These are phyloP conservation scores for Annona cherimola DNA, from an alignment of 164 flowering plant genomes.

Conservation along the genomic window DNA sequence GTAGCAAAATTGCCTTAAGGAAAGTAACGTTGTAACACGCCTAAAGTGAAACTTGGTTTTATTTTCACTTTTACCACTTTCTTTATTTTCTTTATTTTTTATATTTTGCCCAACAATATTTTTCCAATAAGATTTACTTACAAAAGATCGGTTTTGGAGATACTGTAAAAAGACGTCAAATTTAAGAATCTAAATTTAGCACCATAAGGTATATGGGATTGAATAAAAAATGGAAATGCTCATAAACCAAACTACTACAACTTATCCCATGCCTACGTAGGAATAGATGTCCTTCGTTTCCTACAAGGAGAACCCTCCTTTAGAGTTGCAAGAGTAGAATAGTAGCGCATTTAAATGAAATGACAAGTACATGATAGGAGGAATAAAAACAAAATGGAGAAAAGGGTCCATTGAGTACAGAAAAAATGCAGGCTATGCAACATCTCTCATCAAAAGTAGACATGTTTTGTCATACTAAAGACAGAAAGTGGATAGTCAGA, in stretches of 20 bases:
- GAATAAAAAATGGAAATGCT: too few relatives aligned
- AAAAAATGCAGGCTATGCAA: neutral
- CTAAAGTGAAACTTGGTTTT: too few relatives aligned
- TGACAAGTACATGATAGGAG: neutral
- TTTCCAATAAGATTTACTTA: too few relatives aligned
- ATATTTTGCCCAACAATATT: too few relatives aligned
- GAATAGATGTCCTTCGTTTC: neutral
- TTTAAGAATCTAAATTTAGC: too few relatives aligned
- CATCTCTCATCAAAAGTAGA: neutral
- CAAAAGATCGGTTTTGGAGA: too few relatives aligned
- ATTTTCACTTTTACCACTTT: too few relatives aligned
- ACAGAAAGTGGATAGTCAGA: neutral
- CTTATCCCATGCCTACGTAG: neutral
- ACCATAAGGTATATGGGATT: too few relatives aligned
- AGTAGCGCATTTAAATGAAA: neutral
- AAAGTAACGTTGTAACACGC: too few relatives aligned
- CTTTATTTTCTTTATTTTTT: too few relatives aligned
- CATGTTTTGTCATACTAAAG: neutral
- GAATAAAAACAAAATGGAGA: neutral
- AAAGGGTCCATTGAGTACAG: neutral
- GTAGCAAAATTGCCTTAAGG: too few relatives aligned
- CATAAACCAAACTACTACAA: neutral
- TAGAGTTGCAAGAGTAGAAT: neutral
- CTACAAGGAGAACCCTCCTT: neutral
- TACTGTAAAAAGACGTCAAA: too few relatives aligned